Evolutionary conservation across 1,139 yeast genomes (phyloP).

Genomic region (Kurtzmaniella quercitrusa): DNA sequence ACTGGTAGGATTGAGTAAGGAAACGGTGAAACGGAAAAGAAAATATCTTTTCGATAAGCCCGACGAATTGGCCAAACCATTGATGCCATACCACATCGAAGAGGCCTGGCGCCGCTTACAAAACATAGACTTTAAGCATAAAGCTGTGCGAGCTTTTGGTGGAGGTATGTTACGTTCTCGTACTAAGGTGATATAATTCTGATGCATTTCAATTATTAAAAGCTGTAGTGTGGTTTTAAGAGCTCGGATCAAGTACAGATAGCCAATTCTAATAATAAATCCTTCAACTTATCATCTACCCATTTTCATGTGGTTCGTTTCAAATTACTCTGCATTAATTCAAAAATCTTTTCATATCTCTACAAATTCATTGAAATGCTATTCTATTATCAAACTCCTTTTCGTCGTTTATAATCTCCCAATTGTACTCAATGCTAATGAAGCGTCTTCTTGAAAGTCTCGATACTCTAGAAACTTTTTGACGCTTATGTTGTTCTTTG

Average conservation of each 20-base stretch:
- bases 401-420: not conserved
- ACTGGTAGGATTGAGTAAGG: constrained; percentile 20
- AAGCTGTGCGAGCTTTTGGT: constrained; percentile 67
- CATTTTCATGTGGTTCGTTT: not conserved
- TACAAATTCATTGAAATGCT: not conserved
- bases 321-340: not conserved
- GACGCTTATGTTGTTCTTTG: constrained; percentile 18
- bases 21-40: constrained; percentile 34
- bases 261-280: no score
- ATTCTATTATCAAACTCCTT: not conserved
- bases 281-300: no score
- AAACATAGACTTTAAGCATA: constrained; percentile 52
- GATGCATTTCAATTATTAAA: not conserved
- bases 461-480: constrained; percentile 33
- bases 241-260: no score
- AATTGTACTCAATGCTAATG: constrained; percentile 10
- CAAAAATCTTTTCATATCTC: not conserved
- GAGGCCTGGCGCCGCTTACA: constrained; percentile 92
- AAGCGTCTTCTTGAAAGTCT: constrained; percentile 27
- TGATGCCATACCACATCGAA: constrained; percentile 77
- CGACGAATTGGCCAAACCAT: constrained; percentile 79
- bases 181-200: constrained; percentile 33
- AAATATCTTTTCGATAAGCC: constrained; percentile 86
- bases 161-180: constrained; percentile 60
- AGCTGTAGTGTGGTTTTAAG: no score